A percentile compares a stretch with the other conserved stretches of the same genome.
phyloP scores from a whole-genome alignment of 2,329 filamentous ascomycete species.

The Exophiala alcalophila region DNA sequence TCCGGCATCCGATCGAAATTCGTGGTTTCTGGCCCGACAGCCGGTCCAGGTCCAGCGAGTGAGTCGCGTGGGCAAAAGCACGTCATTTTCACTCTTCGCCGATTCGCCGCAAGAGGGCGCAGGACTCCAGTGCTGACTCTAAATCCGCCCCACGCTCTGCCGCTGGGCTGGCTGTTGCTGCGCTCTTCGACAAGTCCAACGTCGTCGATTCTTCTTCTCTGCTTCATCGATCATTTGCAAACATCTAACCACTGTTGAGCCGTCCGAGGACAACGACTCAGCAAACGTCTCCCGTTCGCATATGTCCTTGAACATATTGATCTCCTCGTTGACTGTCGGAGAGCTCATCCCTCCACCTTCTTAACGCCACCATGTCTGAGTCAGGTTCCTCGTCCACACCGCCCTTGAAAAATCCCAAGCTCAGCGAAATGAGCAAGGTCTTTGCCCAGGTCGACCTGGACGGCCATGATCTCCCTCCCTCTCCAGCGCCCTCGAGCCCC shows the following conservation, averaged over 20 bases:
- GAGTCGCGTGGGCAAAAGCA: conserved; percentile 8
- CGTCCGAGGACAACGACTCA: too few species aligned
- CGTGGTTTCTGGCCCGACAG: too few species aligned
- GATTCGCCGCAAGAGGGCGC: not conserved
- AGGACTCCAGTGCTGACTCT: not conserved
- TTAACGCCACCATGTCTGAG: conserved; percentile 29
- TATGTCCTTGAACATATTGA: conserved; percentile 31
- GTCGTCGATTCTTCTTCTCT: too few species aligned
- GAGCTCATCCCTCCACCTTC: conserved; percentile 30
- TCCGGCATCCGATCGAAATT: too few species aligned
- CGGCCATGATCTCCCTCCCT: conserved; percentile 82
- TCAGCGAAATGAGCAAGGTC: conserved; percentile 46
- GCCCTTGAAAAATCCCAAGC: conserved; percentile 30
- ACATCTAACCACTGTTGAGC: too few species aligned
- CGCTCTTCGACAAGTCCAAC: too few species aligned
- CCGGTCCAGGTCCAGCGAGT: not conserved
- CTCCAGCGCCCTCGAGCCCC: conserved; percentile 88
- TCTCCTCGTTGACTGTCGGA: conserved; percentile 30
- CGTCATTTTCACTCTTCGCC: conserved; percentile 11
- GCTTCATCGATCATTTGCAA: too few species aligned
- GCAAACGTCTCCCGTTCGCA: too few species aligned
- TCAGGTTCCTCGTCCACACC: conserved; percentile 31
- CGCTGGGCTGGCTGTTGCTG: too few species aligned
- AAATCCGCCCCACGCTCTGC: too few species aligned
- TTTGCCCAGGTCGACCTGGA: conserved; percentile 69